Evolutionary conservation across 257 asterid species (phyloP).

Genomic region (Cruciata laevipes): DNA sequence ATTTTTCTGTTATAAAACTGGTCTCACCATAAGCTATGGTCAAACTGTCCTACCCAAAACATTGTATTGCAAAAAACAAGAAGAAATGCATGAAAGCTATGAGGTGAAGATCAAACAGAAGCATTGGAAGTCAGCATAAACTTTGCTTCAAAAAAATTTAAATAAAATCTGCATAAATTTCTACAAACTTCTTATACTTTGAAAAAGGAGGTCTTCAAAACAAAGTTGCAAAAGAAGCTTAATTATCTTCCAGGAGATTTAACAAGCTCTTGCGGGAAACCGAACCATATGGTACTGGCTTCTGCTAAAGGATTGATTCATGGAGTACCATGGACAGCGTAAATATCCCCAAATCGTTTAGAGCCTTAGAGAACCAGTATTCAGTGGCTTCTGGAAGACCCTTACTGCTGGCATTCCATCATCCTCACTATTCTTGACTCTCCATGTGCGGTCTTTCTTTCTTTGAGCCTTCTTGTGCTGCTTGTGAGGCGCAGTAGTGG

Average conservation of each 20-base stretch:
- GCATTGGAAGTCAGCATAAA: too few relatives aligned
- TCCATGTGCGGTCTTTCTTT: constrained; percentile 85
- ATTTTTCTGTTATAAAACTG: too few relatives aligned
- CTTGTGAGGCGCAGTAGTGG: constrained; percentile 52
- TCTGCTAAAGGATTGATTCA: neutral
- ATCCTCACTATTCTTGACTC: constrained; percentile 43
- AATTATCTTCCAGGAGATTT: neutral
- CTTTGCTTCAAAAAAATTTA: too few relatives aligned
- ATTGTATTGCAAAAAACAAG: too few relatives aligned
- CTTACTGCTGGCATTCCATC: constrained; percentile 84
- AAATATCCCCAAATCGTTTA: neutral
- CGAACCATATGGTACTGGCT: neutral
- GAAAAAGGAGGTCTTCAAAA: neutral
- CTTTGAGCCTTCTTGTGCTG: constrained; percentile 82
- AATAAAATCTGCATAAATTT: too few relatives aligned
- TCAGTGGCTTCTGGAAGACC: constrained; percentile 64
- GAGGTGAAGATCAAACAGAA: too few relatives aligned
- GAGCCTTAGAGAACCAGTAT: constrained; percentile 42
- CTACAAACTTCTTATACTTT: neutral
- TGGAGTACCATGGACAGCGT: neutral
- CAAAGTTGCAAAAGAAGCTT: neutral
- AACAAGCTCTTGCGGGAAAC: neutral
- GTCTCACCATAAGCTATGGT: too few relatives aligned
- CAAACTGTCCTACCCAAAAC: too few relatives aligned
- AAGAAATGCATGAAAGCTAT: too few relatives aligned